These are phyloP conservation scores for Fusarium metavorans DNA, from an alignment of 2,329 filamentous ascomycete genomes.

Conservation along the genomic window DNA sequence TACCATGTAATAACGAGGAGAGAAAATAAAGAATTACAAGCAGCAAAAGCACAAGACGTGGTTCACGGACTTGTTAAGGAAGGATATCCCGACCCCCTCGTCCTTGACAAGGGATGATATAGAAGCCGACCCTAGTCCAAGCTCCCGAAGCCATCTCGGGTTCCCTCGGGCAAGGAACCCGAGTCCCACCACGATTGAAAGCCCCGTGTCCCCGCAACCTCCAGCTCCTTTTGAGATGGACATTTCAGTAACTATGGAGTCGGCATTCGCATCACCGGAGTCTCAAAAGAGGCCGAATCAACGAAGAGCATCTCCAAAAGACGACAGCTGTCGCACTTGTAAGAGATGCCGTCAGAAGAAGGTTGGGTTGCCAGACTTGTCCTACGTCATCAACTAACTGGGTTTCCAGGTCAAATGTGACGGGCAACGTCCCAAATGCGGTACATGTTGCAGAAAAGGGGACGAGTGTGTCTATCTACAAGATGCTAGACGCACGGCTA, in stretches of 20 bases:
- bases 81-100: background rate
- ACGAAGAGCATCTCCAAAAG: background rate
- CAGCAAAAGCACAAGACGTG: background rate
- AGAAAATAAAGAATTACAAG: background rate
- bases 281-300: background rate
- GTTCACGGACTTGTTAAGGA: background rate
- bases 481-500: background rate
- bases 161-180: conserved; percentile 5
- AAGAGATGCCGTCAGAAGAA: conserved; percentile 1
- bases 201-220: background rate
- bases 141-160: conserved; percentile 2
- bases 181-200: conserved; percentile 2
- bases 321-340: conserved; percentile 2
- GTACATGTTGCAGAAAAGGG: background rate
- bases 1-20: background rate
- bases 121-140: background rate
- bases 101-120: background rate
- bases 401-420: background rate
- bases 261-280: conserved; percentile 6
- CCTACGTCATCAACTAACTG: background rate
- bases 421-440: background rate
- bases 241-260: background rate
- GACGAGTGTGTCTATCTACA: background rate
- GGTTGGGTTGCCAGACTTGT: background rate
- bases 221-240: background rate